Base-by-base conservation (phyloP, 495 filamentous ascomycete genomes). In the Physcia stellaris region DNA sequence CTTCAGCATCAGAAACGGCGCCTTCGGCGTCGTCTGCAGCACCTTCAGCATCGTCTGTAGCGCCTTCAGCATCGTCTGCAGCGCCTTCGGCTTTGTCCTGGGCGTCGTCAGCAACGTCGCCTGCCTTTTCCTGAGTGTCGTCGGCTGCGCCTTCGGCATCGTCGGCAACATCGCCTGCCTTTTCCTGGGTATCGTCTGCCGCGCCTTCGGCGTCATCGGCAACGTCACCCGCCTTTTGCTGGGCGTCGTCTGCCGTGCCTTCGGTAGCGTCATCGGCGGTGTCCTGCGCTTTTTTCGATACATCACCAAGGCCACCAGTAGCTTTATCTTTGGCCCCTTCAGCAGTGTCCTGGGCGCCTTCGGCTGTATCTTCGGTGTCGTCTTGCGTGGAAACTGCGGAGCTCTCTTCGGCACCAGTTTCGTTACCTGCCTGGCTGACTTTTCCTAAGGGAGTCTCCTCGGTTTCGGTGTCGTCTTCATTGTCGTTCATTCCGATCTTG, bases 311-410 rank as follows among this genome's bases (percentile, higher is more conserved):
- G 44, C 57, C 16, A 45, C n/a, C n/a, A n/a, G n/a, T n/a, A n/a
- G n/a, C 42, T 12, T 38, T 34, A 30, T 61, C 58, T 6, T 48
- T 51, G 31, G 57, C 56, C 24, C 61, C 54, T 26, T 55, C 55
- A 20, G 29, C 50, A 10, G 37, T 50, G 18, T 57, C 49, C 13
- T 46, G 37, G 33, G 51, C 50, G 7, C 53, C 45, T 32, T 56
- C 24, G 23, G 52, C 48, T 2, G 43, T 44, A 28, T 53, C 56
- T 6, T 47, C 49, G 12, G 48, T 50, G 32, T 61, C 54, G 42
- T 52, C 60, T 39, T 31, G 54, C 42, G 17, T 51, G 37, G 39
- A 52, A 4, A 43, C 42, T 9, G 48, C 46, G 19, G 45, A 49
- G 36, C 50, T 58, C 17, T 45, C 57, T 10, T 55, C 48, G n/a